A percentile compares a stretch with the other conserved stretches of the same genome.
Evolutionary conservation across 2,329 filamentous ascomycete species (phyloP).

Genomic region (Diplodia mutila): DNA sequence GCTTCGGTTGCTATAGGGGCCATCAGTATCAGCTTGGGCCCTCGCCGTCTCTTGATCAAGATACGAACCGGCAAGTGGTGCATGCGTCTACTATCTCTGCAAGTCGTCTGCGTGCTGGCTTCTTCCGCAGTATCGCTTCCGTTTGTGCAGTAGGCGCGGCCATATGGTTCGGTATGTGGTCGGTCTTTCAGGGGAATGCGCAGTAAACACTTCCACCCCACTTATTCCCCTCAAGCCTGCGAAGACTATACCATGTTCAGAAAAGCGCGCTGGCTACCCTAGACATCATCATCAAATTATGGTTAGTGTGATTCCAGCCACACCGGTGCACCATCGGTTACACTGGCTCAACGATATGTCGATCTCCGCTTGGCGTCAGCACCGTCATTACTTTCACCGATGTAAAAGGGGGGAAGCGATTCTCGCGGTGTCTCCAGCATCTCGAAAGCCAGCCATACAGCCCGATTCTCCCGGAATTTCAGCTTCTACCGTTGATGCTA

Average conservation of each 20-base stretch:
- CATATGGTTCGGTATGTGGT: not conserved
- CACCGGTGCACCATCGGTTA: no score
- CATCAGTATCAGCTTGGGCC: not conserved
- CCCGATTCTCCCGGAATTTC: no score
- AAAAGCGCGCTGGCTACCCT: not conserved
- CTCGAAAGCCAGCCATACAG: no score
- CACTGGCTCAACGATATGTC: no score
- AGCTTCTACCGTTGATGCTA: no score
- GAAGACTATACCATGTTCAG: not conserved
- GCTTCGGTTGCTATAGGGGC: not conserved
- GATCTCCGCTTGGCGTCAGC: no score
- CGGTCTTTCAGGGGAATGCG: not conserved
- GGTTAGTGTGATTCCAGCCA: not conserved
- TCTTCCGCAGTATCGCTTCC: not conserved
- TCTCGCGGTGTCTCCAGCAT: no score
- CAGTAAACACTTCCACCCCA: not conserved
- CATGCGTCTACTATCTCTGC: not conserved
- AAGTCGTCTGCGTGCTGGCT: not conserved
- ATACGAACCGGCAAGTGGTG: not conserved
- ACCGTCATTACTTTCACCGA: no score
- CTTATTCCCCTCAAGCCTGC: not conserved
- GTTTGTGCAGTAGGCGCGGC: not conserved
- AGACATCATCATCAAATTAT: not conserved
- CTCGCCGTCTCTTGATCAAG: not conserved
- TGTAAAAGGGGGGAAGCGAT: no score